Base-by-base conservation (phyloP, 495 filamentous ascomycete species). In the Geoglossum glabrum region DNA sequence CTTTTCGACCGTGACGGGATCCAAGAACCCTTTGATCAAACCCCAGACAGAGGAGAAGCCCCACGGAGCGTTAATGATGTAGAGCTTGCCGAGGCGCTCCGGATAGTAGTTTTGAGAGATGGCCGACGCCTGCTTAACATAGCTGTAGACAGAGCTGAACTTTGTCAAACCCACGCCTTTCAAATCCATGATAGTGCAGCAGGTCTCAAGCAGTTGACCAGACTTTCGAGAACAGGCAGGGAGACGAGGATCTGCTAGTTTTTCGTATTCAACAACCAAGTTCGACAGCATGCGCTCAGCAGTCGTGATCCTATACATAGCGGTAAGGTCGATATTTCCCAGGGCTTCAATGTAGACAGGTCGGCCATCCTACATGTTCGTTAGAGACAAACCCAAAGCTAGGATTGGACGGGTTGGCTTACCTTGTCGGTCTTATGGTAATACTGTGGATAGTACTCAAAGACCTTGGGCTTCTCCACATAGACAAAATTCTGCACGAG, bases 351-450 rank as follows among this genome's bases (percentile, higher is more conserved):
- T 93, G 72, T 98, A 98, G 60, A 96, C 82, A 54, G 92, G 92
- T 58, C 92, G 84, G 56, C 92, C 92, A 74, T 97, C 92, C 90
- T 95, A 65, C 49, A 49, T 25, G 52, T 15, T 38, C n/a, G 19
- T 56, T 31, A 38, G 31, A 56, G 1, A 55, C 51, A 43, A 58
- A 26, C 23, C 25, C n/a, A 11, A 55, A 30, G 3, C 2, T 36
- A 17, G 15, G 54, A 1, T 4, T 46, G 31, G 28, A 31, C 15
- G 25, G 17, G 8, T 43, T 28, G 55, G 62, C 70, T 30, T 71
- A 92, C 90, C 77, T 93, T 95, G 72, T 98, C 92, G 6, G 87
- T 98, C 74, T 94, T 95, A 78, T 98, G 92, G 70, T 98, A 98
- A 75, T 92, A 98, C 74, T 98, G 92, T 3, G 90, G 88, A 69